Base-by-base conservation (phyloP, 352 stramenopile species). In the Elongisporangium undulatum region DNA sequence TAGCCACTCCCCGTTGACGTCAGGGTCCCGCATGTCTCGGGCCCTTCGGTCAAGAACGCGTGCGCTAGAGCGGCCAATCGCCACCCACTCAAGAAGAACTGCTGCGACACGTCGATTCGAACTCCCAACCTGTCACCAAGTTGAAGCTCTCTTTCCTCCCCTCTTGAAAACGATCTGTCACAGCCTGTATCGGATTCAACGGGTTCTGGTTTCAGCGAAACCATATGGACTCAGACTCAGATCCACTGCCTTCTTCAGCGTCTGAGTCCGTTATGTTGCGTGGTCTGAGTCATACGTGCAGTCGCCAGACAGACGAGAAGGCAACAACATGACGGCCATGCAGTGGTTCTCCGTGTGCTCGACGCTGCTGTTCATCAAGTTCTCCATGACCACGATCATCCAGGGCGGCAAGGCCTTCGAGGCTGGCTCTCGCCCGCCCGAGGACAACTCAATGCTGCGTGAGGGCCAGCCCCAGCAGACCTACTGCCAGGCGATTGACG, bases 391-490 rank as follows among this genome's bases (percentile, higher is more conserved):
- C n/a, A 58, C 63, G n/a, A 38, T 58, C 16, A 64, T 75, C 22
- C 71, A 79, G 61, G 67, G 62, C 49, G 56, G 61, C 34, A 76
- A 70, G 58, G 67, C 60, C 12, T 76, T 79, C 48, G 34, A 52
- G 23, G 62, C 67, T 1, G 71, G 71, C 22, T 57, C 53, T 2
- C 71, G 71, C 17, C 67, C 70, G 21, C 70, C 70, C 20, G 70
- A 78, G 62, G 70, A 78, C 62, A 64, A 70, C 26, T 50, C 29
- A 22, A 53, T 58, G 15, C 23, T 62, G 24, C 24, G 21, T 20
- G 34, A 52, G 50, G 55, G 49, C n/a, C 61, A 61, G 16, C 29
- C 29, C 4, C 29, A 41, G 29, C 29, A 41, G 29, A 41, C 29
- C 29, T 41, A 41, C 29, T 41, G 29, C 29, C 29, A 41, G 29